A percentile compares a stretch with the other conserved stretches of the same genome.
Evolutionary conservation across 2,329 filamentous ascomycete species (phyloP).

Genomic region (Pyricularia sp.): DNA sequence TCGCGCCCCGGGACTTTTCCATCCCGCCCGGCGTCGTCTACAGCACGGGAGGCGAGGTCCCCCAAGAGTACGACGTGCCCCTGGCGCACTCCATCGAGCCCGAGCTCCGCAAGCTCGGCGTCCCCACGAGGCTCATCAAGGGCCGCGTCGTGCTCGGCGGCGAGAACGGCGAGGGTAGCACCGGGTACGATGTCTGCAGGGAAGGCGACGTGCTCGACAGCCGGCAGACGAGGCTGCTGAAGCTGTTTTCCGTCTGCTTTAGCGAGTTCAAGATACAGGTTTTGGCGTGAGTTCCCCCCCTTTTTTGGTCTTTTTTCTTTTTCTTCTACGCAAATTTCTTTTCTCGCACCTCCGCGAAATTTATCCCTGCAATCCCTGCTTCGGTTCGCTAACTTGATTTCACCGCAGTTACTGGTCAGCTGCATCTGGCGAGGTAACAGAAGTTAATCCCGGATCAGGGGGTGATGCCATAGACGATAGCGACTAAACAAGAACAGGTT

Average conservation of each 20-base stretch:
- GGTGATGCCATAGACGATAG: slow-evolving; percentile 12
- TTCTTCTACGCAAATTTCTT: neutral
- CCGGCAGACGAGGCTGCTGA: slow-evolving; percentile 85
- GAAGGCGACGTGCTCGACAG: slow-evolving; percentile 81
- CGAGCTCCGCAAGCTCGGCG: slow-evolving; percentile 76
- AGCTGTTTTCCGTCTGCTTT: slow-evolving; percentile 85
- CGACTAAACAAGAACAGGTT: neutral
- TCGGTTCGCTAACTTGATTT: neutral
- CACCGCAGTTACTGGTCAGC: slow-evolving; percentile 49
- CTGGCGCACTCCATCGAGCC: slow-evolving; percentile 85
- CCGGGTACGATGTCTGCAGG: slow-evolving; percentile 69
- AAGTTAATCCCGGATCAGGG: slow-evolving; percentile 32
- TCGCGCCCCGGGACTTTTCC: slow-evolving; percentile 64
- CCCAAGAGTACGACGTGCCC: slow-evolving; percentile 73
- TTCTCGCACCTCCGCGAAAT: neutral
- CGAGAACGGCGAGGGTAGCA: slow-evolving; percentile 39
- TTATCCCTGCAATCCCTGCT: neutral
- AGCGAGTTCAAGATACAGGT: slow-evolving; percentile 83
- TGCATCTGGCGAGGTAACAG: slow-evolving; percentile 48
- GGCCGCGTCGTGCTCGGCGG: slow-evolving; percentile 71
- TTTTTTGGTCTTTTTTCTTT: neutral
- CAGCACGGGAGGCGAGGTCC: slow-evolving; percentile 69
- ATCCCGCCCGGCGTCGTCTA: slow-evolving; percentile 80
- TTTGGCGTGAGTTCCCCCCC: slow-evolving; percentile 48
- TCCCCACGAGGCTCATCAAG: slow-evolving; percentile 82